phyloP scores from a whole-genome alignment of 305 asterid genomes.

The Ajuga reptans region DNA sequence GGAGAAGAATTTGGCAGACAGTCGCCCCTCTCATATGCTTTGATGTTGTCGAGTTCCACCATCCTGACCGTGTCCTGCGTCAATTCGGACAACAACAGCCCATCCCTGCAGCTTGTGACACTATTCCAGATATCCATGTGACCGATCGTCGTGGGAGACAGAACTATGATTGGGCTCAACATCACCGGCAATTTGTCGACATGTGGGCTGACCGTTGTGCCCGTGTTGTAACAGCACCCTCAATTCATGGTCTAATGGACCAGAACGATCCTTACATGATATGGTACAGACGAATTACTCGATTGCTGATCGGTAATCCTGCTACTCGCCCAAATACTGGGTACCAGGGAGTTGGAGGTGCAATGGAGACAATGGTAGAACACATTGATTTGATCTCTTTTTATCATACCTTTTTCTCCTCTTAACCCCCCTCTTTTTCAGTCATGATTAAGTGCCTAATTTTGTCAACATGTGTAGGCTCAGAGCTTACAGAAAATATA shows the following conservation, averaged over 20 bases:
- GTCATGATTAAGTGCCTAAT: neutral
- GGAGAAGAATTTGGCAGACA: conserved; percentile 69
- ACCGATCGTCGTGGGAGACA: conserved; percentile 76
- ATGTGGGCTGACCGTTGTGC: conserved; percentile 59
- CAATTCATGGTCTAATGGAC: conserved; percentile 23
- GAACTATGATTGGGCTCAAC: conserved; percentile 28
- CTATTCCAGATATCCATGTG: conserved; percentile 60
- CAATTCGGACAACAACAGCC: conserved; percentile 62
- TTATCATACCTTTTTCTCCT: neutral
- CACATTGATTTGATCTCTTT: neutral
- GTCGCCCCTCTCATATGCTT: conserved; percentile 70
- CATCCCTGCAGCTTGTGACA: conserved; percentile 58
- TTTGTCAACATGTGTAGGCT: conserved; percentile 29
- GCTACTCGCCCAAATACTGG: conserved; percentile 54
- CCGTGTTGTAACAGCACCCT: conserved; percentile 33
- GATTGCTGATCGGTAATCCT: conserved; percentile 69
- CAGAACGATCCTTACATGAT: conserved; percentile 47
- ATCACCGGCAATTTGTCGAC: conserved; percentile 47
- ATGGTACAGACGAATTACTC: conserved; percentile 66
- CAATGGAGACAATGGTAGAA: conserved; percentile 45
- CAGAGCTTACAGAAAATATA: conserved; percentile 53
- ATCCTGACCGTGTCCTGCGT: conserved; percentile 62
- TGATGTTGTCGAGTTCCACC: conserved; percentile 73
- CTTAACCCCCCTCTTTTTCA: neutral
- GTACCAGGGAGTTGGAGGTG: conserved; percentile 55